These are phyloP conservation scores for Mediolabrus comicus DNA, from an alignment of 108 stramenopile species.

Conservation along the genomic window DNA sequence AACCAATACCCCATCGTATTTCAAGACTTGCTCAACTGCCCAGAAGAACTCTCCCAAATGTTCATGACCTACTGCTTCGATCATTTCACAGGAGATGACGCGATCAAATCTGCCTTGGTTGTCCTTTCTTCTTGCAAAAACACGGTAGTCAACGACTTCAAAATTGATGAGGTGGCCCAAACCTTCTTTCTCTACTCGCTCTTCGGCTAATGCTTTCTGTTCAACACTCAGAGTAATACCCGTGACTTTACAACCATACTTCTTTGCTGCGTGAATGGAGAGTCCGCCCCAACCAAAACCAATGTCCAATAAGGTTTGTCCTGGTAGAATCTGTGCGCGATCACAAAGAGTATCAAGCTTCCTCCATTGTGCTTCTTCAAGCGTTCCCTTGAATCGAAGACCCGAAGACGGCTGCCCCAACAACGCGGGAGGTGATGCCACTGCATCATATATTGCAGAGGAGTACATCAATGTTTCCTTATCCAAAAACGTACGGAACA, in stretches of 20 bases:
- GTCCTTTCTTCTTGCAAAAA: conserved; percentile 63
- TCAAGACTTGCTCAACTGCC: conserved; percentile 87
- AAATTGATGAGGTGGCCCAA: conserved; percentile 83
- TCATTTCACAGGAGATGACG: conserved; percentile 96
- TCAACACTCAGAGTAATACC: conserved; percentile 96
- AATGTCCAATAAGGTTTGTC: conserved; percentile 88
- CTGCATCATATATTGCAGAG: conserved; percentile 86
- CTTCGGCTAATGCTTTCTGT: conserved; percentile 88
- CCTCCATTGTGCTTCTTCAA: conserved; percentile 94
- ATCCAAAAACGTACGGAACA: conserved; percentile 92
- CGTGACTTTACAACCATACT: conserved; percentile 87
- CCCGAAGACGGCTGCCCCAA: conserved; percentile 41
- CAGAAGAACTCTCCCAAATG: conserved; percentile 90
- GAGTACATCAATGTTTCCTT: conserved; percentile 90
- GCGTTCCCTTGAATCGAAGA: conserved; percentile 57
- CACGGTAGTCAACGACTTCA: conserved; percentile 93
- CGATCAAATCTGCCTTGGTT: conserved; percentile 87
- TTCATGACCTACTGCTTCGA: conserved; percentile 97
- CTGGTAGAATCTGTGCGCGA: conserved; percentile 72
- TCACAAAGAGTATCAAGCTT: conserved; percentile 91
- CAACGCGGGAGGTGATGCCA: conserved; percentile 36
- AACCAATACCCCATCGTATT: conserved; percentile 83
- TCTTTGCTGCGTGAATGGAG: conserved; percentile 87
- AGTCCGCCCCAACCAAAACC: conserved; percentile 97
- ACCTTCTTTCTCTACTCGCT: conserved; percentile 80